Percentiles rank a stretch among this genome's conserved stretches.
These are phyloP conservation scores for Scytalidium sp. DNA, from an alignment of 2,329 filamentous ascomycete species.

Conservation along the genomic window DNA sequence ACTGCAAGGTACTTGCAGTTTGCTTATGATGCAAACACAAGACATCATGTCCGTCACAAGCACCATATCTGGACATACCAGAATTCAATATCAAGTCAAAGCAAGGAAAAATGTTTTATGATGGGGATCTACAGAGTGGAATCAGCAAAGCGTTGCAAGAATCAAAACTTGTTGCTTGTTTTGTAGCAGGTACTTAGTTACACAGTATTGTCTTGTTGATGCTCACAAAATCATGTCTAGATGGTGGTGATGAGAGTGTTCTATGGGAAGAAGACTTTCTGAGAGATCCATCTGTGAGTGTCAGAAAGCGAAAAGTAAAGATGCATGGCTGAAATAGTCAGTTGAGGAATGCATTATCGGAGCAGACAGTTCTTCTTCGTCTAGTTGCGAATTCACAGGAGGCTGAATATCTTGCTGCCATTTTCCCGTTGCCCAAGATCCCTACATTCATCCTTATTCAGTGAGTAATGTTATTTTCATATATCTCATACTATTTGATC, in stretches of 20 bases:
- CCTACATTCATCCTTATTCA: conserved; percentile 79
- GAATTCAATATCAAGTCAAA: conserved; percentile 3
- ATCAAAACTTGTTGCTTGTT: conserved; percentile 78
- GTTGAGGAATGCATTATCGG: conserved; percentile 54
- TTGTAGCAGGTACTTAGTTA: conserved; percentile 65
- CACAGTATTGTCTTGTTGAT: not conserved
- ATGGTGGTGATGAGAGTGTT: conserved; percentile 65
- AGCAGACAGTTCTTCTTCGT: conserved; percentile 66
- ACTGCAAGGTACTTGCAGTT: not conserved
- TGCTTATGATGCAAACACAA: conserved; percentile 8
- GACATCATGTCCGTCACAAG: not conserved
- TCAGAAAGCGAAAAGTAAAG: not conserved
- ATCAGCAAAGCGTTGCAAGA: conserved; percentile 73
- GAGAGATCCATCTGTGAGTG: conserved; percentile 49
- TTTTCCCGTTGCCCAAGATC: conserved; percentile 76
- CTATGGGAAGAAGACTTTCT: conserved; percentile 72
- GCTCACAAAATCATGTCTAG: conserved; percentile 39
- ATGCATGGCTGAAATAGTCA: conserved; percentile 27
- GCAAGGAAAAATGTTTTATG: conserved; percentile 66
- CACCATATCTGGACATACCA: conserved; percentile 4
- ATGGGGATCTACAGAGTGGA: conserved; percentile 76
- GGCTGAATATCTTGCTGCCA: conserved; percentile 75
- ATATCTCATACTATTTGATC: not conserved
- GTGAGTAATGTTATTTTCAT: conserved; percentile 35
- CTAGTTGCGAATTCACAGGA: conserved; percentile 73